Evolutionary conservation across 2,329 filamentous ascomycete genomes (phyloP), one percentile per base, ranked within the genome.

Genomic region (Penicillium sp.): DNA sequence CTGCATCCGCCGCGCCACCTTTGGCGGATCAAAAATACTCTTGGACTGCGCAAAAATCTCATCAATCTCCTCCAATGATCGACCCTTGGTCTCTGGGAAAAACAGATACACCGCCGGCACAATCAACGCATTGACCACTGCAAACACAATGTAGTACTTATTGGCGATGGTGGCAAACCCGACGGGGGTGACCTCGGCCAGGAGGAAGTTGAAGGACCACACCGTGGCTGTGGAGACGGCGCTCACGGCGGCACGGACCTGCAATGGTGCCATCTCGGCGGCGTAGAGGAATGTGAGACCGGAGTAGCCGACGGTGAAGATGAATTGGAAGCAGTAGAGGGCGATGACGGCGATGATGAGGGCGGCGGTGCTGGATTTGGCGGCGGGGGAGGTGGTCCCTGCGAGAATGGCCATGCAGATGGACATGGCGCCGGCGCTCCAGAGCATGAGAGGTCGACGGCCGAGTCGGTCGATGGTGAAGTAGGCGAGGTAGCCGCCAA

Each of bases 271-370:
- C 13, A 82, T 69, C 57, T 82, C 79, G 1, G 79, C 76, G 49
- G 77, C 79, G 64, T 82, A 83, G 18, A 82, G 67, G 66, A 81
- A 82, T 55, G 80, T 81, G 29, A 78, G 73, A 1, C 80, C 79
- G 0, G 81, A 69, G 66, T 80, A 81, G 0, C 78, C 80, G 48
- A 81, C 76, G 0, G 77, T 78, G 39, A 81, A 76, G 64, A 82
- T 82, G 55, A 76, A 78, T 64, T 81, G 79, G 68, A 79, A 83
- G 40, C 80, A 62, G 63, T 79, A 83, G 42, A 83, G 72, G 62
- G 81, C 81, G 52, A 78, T 72, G 0, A 76, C 77, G 0, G 76
- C 76, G 0, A 72, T 74, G 37, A 81, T 74, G 50, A 76, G 72
- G 2, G 78, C 73, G 1, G 67, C 50, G 3, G 66, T 67, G 62